A percentile compares a stretch with the other conserved stretches of the same genome.
Evolutionary conservation across 805 yeast species (phyloP).

Genomic region (Kodamaea kaohsiungensis): DNA sequence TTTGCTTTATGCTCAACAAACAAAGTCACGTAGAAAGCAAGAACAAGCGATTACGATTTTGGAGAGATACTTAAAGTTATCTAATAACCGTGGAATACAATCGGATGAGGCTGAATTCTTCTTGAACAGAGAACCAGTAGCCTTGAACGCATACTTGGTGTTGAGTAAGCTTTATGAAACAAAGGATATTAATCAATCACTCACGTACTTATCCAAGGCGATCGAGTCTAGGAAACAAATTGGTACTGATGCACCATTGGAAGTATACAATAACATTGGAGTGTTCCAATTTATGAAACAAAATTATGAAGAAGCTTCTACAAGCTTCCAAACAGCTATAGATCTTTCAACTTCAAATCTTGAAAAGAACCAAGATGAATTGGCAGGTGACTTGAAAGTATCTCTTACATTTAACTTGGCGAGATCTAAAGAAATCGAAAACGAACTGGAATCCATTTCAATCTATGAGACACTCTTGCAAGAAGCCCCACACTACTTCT

Average conservation of each 20-base stretch:
- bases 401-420: conserved; percentile 67
- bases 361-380: background rate
- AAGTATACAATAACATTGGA: conserved; percentile 79
- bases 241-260: conserved; percentile 51
- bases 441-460: conserved; percentile 39
- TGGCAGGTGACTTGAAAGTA: conserved; percentile 31
- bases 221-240: conserved; percentile 48
- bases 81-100: conserved; percentile 42
- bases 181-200: conserved; percentile 64
- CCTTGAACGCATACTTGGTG: conserved; percentile 63
- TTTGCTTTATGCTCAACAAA: conserved; percentile 60
- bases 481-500: conserved; percentile 66
- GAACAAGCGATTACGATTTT: conserved; percentile 60
- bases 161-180: conserved; percentile 72
- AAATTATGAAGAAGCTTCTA: conserved; percentile 56
- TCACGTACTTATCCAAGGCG: conserved; percentile 62
- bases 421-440: conserved; percentile 59
- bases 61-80: conserved; percentile 68
- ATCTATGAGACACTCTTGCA: conserved; percentile 59
- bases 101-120: conserved; percentile 8
- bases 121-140: conserved; percentile 51
- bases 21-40: conserved; percentile 37
- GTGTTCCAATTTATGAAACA: conserved; percentile 73
- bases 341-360: conserved; percentile 26
- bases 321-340: conserved; percentile 37